Conservation (phyloP, 345 rosid species). For the Populus tremula region DNA sequence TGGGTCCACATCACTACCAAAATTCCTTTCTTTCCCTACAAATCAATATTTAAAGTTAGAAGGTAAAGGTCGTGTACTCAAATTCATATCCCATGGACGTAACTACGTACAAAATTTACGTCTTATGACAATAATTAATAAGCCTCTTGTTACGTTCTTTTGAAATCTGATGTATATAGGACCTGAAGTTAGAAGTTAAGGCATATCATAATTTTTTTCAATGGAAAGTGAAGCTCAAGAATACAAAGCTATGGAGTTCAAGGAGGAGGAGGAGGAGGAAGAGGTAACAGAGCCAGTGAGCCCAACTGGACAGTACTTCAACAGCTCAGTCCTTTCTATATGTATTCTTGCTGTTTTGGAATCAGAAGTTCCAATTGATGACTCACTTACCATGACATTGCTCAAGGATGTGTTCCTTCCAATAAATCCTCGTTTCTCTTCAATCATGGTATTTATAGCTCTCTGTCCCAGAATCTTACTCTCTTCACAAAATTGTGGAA, state of each 20-base stretch:
- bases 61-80: no score
- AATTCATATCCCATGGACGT: no score
- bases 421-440: slow-evolving; percentile 45
- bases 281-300: slow-evolving; percentile 34
- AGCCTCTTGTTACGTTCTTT: no score
- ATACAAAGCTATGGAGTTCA: not conserved
- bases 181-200: no score
- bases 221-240: not conserved
- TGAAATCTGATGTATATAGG: no score
- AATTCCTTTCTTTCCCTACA: no score
- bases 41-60: no score
- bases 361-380: slow-evolving; percentile 35
- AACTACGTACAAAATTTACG: no score
- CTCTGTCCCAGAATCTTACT: not conserved
- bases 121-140: no score
- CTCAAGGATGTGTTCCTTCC: slow-evolving; percentile 38
- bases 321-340: slow-evolving; percentile 33
- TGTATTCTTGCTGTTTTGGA: slow-evolving; percentile 34
- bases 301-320: slow-evolving; percentile 40
- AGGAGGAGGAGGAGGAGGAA: slow-evolving; percentile 16
- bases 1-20: no score
- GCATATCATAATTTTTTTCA: not conserved
- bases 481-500: not conserved
- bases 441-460: slow-evolving; percentile 36
- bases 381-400: slow-evolving; percentile 13